A percentile compares a stretch with the other conserved stretches of the same genome.
Evolutionary conservation across 495 filamentous ascomycete genomes (phyloP).

Genomic region (Bacidia rubella): DNA sequence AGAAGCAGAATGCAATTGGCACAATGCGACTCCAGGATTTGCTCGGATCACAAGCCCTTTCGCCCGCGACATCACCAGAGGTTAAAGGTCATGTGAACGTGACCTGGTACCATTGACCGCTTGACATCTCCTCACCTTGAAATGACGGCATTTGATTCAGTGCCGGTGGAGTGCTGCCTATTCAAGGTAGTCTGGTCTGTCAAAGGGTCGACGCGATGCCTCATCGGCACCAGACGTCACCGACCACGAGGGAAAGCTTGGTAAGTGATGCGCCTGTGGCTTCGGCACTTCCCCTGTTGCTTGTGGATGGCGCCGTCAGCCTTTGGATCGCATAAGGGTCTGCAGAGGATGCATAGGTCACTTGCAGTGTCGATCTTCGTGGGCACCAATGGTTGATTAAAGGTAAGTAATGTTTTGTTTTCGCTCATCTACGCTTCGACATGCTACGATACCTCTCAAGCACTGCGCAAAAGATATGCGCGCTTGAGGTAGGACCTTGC

Average conservation of each 20-base stretch:
- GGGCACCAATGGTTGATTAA: slow-evolving; percentile 8
- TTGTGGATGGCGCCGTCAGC: background rate
- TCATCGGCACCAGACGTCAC: background rate
- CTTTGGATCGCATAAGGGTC: background rate
- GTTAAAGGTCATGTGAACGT: too few species aligned
- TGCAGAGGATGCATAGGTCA: background rate
- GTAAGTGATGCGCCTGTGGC: background rate
- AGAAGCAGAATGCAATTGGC: too few species aligned
- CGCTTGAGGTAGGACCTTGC: too few species aligned
- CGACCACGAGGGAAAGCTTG: background rate
- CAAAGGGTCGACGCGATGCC: background rate
- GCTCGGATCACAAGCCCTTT: too few species aligned
- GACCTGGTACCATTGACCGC: too few species aligned
- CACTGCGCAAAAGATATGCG: too few species aligned
- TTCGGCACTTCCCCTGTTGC: background rate
- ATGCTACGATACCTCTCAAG: background rate
- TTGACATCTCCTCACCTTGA: too few species aligned
- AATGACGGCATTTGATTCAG: too few species aligned
- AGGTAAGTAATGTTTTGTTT: background rate
- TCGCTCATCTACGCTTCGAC: background rate
- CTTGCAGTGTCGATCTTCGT: slow-evolving; percentile 2
- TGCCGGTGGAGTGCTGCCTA: background rate
- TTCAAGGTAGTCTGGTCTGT: background rate
- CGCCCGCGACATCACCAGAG: too few species aligned
- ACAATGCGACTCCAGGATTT: too few species aligned